Base-by-base conservation (phyloP, 768 basidiomycete genomes). In the Xerocomus spinulosus region DNA sequence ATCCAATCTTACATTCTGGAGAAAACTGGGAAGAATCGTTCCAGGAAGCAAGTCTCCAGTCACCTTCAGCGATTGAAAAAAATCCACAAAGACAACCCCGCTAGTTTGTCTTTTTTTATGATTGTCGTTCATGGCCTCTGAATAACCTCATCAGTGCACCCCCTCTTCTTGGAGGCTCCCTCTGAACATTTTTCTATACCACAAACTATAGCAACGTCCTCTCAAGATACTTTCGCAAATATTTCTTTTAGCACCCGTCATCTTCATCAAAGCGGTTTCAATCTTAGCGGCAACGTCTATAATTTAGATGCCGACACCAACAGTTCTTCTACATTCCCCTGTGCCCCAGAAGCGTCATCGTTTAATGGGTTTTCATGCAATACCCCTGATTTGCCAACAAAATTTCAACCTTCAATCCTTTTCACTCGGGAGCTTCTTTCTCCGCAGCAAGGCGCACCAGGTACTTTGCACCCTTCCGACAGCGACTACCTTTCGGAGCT, bases 1-100 rank as follows among this genome's bases (percentile, higher is more conserved):
- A 72, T 70, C 28, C 69, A 72, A 25, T 67, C 68, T 1, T 70
- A 72, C 37, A 60, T 70, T 26, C 47, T 68, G 20, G 64, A 71
- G 39, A 70, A 68, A 49, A 70, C 69, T 13, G 69, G 69, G 13
- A 70, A 62, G 51, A 68, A 58, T 48, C 67, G 69, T 14, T 69
- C 70, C 30, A 57, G 69, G 47, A 70, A 70, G 53, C 69, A 70
- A 48, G 70, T 70, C 26, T 71, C 69, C 21, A 70, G 69, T 50
- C 71, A 72, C 32, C 60, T 70, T 38, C 69, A 70, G 53, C 54
- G 71, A 41, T 43, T 70, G 13, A 69, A 72, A 44, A 71, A 65
- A 29, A 60, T 60, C 10, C 57, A 68, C 12, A 66, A 60, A 36
- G 54, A 67, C 41, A 58, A 69, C 38, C 60, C 65, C 21, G 42